Percentiles rank a stretch among this genome's conserved stretches.
These are phyloP conservation scores for Obelidium mucronatum DNA, from an alignment of 192 early-diverging fungal species.

Conservation along the genomic window DNA sequence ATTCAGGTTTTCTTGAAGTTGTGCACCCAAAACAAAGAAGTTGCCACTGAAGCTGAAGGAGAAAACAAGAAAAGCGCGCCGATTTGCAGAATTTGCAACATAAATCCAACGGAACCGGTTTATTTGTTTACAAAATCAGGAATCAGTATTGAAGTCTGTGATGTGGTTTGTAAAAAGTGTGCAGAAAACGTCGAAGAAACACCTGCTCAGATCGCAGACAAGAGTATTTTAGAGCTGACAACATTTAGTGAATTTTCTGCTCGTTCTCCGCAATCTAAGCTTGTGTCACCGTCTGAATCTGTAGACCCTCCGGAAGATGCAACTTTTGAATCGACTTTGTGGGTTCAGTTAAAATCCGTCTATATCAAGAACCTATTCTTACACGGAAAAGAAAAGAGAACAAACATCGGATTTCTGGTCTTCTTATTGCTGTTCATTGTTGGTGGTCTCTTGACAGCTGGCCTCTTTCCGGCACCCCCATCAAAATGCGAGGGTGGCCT, in stretches of 20 bases:
- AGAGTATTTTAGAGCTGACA: neutral
- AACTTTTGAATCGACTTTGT: too few relatives aligned
- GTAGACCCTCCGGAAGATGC: too few relatives aligned
- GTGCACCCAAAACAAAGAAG: conserved; percentile 37
- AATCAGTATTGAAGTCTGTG: conserved; percentile 27
- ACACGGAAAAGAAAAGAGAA: conserved; percentile 22
- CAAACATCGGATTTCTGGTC: conserved; percentile 27
- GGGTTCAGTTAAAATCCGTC: conserved; percentile 18
- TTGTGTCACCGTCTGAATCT: neutral
- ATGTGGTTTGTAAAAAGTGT: conserved; percentile 39
- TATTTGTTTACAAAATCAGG: conserved; percentile 39
- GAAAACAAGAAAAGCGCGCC: neutral
- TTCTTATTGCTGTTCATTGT: conserved; percentile 22
- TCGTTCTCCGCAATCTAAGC: neutral
- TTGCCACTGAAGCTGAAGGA: conserved; percentile 26
- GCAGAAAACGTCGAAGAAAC: conserved; percentile 11
- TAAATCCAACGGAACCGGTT: conserved; percentile 30
- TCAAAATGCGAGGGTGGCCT: conserved; percentile 2
- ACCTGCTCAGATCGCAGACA: neutral
- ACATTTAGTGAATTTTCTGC: neutral
- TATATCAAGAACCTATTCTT: conserved; percentile 32
- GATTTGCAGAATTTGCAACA: conserved; percentile 34
- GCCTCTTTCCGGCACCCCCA: neutral
- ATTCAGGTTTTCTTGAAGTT: conserved; percentile 42
- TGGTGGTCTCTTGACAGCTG: conserved; percentile 8